Evolutionary conservation across 176 grass and related monocot species (phyloP), one percentile per base, ranked within the genome.

Genomic region (Carex pumila): DNA sequence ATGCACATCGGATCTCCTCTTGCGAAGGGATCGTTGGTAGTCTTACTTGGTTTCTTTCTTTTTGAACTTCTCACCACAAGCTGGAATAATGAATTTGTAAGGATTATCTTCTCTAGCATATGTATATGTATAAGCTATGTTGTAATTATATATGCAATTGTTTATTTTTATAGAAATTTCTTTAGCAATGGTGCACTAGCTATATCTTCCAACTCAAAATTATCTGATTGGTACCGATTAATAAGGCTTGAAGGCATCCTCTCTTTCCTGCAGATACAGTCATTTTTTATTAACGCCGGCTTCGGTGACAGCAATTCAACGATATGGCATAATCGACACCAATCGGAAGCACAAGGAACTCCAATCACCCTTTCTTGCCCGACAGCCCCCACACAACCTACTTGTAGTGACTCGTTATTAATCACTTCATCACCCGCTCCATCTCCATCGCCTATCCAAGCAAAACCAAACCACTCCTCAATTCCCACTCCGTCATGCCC

Each of bases 401-500:
- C 34, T 59, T 75, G 84, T 25, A 70, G 52, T 65, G 7, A 39
- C 57, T 19, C 14, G 14, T n/a, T 22, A 41, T 3, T 52, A 58
- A 15, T 45, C 25, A 29, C 65, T 36, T 17, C 56, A 14, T 37
- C 83, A 3, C 65, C 52, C 0, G 31, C 89, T n/a, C 49, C 65
- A 18, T 37, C 65, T 7, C 12, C 10, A 18, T 49, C 65, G 4
- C 8, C 10, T 17, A 3, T 79, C 3, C 45, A 49, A 1, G 11
- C 45, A 52, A 74, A 52, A 13, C 1, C 45, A 9, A 17, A 68
- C 72, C 30, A 4, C 50, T 57, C 30, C 63, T 34, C 14, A 7
- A 5, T 64, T 59, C 54, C 56, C 25, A 56, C 81, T 2, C 49
- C 66, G 5, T 63, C 52, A 41, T 94, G 91, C 57, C 94, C 92